Conservation (phyloP, 345 rosid genomes). For the Kandelia obovata region DNA sequence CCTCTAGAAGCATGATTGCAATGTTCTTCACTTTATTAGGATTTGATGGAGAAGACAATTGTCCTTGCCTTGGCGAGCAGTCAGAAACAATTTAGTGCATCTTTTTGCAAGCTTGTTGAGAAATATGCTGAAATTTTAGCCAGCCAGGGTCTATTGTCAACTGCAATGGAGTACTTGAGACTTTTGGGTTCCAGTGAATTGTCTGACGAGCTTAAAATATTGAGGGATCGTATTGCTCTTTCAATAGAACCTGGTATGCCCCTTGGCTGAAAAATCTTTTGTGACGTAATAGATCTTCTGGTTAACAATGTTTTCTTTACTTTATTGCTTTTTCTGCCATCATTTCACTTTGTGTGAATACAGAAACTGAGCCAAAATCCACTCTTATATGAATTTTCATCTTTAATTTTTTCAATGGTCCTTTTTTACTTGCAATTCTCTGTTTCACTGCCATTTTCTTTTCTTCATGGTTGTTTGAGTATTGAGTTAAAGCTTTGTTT, state of each 20-base stretch:
- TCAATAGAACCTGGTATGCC: conserved; percentile 69
- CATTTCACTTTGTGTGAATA: neutral
- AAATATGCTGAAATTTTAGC: conserved; percentile 96
- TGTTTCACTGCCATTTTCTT: too few relatives aligned
- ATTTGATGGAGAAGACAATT: conserved; percentile 98
- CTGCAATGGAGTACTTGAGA: conserved; percentile 92
- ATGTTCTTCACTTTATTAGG: conserved; percentile 44
- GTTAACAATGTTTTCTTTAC: neutral
- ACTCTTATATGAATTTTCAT: too few relatives aligned
- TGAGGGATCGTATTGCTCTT: conserved; percentile 76
- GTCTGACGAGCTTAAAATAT: conserved; percentile 79
- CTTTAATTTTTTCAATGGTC: too few relatives aligned
- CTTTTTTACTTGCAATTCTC: too few relatives aligned
- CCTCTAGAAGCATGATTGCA: conserved; percentile 9
- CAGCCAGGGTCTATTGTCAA: conserved; percentile 79
- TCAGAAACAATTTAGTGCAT: conserved; percentile 82
- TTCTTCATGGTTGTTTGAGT: too few relatives aligned
- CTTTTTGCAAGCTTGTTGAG: conserved; percentile 96
- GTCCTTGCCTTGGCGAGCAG: conserved; percentile 94
- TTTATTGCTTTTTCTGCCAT: neutral
- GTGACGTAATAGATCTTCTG: neutral
- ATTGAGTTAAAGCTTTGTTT: too few relatives aligned
- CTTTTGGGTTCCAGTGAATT: conserved; percentile 81
- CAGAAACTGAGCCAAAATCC: too few relatives aligned
- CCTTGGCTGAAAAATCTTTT: neutral